These are phyloP conservation scores for Nicotiana noctiflora DNA, from an alignment of 257 asterid species.

Conservation along the genomic window DNA sequence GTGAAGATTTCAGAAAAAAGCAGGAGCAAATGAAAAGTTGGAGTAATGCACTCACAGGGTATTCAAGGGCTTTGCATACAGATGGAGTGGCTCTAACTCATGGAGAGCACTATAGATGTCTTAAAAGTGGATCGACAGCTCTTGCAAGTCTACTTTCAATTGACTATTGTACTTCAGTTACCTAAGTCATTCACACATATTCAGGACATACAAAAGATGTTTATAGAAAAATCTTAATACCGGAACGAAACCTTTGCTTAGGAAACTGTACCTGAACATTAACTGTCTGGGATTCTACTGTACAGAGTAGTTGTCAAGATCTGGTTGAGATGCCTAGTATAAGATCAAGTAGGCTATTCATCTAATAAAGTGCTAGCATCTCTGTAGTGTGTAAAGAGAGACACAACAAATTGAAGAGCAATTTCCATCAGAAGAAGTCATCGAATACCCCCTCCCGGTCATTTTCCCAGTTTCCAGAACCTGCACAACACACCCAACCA, in stretches of 20 bases:
- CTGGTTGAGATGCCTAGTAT: constrained; percentile 34
- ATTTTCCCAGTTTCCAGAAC: constrained; percentile 70
- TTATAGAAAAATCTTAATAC: not conserved
- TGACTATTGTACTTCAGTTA: not conserved
- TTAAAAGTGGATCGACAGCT: not conserved
- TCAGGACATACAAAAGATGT: not conserved
- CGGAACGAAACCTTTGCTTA: not conserved
- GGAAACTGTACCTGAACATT: not conserved
- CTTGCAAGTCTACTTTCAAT: not conserved
- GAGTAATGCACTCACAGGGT: not conserved
- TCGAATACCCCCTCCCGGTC: constrained; percentile 94
- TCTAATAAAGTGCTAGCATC: constrained; percentile 20
- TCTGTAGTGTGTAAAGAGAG: constrained; percentile 29
- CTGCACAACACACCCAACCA: constrained; percentile 85
- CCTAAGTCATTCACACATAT: not conserved
- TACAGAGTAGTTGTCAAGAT: constrained; percentile 24
- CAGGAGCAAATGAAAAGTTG: not conserved
- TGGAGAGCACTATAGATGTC: not conserved
- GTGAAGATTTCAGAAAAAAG: not conserved
- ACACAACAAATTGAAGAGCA: constrained; percentile 27
- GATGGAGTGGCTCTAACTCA: not conserved
- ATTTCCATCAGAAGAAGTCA: constrained; percentile 91
- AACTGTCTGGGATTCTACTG: not conserved
- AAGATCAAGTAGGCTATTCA: constrained; percentile 23
- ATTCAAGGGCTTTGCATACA: not conserved